Evolutionary conservation across 495 filamentous ascomycete genomes (phyloP), one percentile per base, ranked within the genome.

Genomic region (Tetracladium setigerum): DNA sequence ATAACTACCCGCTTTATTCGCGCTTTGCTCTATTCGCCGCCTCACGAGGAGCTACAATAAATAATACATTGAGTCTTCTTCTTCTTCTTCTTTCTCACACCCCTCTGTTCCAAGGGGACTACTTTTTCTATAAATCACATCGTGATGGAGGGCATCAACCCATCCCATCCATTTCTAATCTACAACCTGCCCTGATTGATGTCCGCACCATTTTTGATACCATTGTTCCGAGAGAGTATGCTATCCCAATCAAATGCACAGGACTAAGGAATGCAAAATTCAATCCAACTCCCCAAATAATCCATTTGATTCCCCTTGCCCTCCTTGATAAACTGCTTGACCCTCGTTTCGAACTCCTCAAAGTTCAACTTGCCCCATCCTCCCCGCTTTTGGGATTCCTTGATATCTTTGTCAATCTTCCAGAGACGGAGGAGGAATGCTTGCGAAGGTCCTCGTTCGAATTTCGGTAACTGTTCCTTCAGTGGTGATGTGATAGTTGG

Each of bases 251-350:
- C n/a, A n/a, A 27, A 27, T 27, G 22, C 22, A 3, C 32, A 5
- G 2, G 16, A 33, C 44, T 66, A 72, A 10, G 75, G 74, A 46
- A 79, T 76, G 56, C 75, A 79, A 57, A 90, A 85, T 62, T 92
- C 87, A 58, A 90, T 88, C 88, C 88, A 95, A 46, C 73, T 83
- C 14, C 82, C 84, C 30, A 92, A 69, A 65, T 91, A 92, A 42
- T 82, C 83, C 46, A 94, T 71, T 18, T 73, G 59, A 43, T 66
- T 69, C 4, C 67, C 65, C 41, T 76, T 72, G 13, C 71, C 71
- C 27, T 55, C 56, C 41, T 12, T 47, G 10, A 44, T 19, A 13
- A 22, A 36, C 46, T 37, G 30, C 43, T 74, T 77, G 70, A 90
- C 87, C 33, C 84, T 78, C 19, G 66, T 62, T 49, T 83, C 77